phyloP scores from a whole-genome alignment of 805 yeast species.

The Ogataea henricii region DNA sequence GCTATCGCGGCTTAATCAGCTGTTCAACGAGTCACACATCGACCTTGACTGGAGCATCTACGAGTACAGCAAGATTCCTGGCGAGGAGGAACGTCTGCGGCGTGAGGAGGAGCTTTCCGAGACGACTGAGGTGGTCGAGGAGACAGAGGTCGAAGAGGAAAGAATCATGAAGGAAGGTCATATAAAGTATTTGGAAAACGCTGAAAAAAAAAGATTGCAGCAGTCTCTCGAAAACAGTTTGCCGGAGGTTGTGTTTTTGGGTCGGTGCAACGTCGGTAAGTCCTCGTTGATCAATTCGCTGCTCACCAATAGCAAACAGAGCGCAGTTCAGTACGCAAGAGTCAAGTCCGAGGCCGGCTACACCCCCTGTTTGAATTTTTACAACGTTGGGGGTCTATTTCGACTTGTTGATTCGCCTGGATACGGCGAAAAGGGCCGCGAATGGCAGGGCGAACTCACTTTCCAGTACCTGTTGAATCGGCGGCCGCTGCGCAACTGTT shows the following conservation, averaged over 20 bases:
- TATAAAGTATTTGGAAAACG: conserved; percentile 26
- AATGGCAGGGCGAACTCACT: conserved; percentile 69
- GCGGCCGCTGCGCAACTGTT: conserved; percentile 55
- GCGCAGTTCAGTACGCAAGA: conserved; percentile 43
- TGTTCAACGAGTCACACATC: conserved; percentile 49
- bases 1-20: conserved; percentile 29
- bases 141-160: conserved; percentile 7
- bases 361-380: conserved; percentile 69
- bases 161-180: conserved; percentile 30
- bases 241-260: conserved; percentile 78
- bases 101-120: conserved; percentile 2
- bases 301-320: conserved; percentile 41
- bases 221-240: conserved; percentile 35
- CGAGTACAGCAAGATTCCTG: conserved; percentile 58
- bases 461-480: conserved; percentile 61
- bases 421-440: conserved; percentile 72
- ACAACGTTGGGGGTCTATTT: conserved; percentile 61
- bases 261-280: conserved; percentile 86
- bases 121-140: not conserved
- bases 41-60: conserved; percentile 63
- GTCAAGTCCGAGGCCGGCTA: conserved; percentile 40
- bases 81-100: conserved; percentile 36
- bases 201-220: conserved; percentile 23
- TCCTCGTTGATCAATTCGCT: conserved; percentile 72
- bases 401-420: conserved; percentile 88